Evolutionary conservation across 495 filamentous ascomycete species (phyloP), one percentile per base, ranked within the genome.

Genomic region (Xylaria acuta): DNA sequence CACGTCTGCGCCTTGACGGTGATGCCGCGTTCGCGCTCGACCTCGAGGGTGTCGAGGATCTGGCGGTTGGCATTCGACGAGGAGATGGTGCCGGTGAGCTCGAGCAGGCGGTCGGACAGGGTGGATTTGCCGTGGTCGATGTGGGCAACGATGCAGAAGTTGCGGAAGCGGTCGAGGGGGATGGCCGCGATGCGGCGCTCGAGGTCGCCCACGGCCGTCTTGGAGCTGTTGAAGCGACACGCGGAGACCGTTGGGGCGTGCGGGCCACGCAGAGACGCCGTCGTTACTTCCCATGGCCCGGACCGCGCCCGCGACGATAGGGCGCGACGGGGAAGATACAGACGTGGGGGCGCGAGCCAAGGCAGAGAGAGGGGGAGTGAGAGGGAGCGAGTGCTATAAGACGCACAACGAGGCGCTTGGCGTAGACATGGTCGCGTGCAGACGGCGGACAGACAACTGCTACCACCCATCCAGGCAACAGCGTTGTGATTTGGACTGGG

Each of bases 1-100:
- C 97, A 98, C 67, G 96, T 98, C 84, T 99, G 97, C 56, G 96
- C 96, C 84, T 99, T 99, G 80, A 99, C 96, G 3, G 96, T 99
- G 77, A 99, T 99, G 58, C 96, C 96, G 38, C 96, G 88, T 80
- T 98, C 94, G 38, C 97, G 87, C 80, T 99, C 96, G 49, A 98
- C 96, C 81, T 99, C 96, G 45, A 99, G 88, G 76, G 97, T 98
- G 80, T 99, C 96, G 64, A 99, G 84, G 65, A 98, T 91, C 86
- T 99, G 96, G 83, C 97, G 97, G 82, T 98, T 97, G 30, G 86
- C 90, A 54, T 93, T 94, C 1, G 91, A 88, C 71, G 93, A 82
- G 20, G 76, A 77, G 70, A 99, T 98, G 27, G 96, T 98, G 22
- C 96, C 96, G 11, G 96, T 99, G 74, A 97, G 86, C 85, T 99